These are phyloP conservation scores for Penicillium crustosum DNA, from an alignment of 2,329 filamentous ascomycete species.

Conservation along the genomic window DNA sequence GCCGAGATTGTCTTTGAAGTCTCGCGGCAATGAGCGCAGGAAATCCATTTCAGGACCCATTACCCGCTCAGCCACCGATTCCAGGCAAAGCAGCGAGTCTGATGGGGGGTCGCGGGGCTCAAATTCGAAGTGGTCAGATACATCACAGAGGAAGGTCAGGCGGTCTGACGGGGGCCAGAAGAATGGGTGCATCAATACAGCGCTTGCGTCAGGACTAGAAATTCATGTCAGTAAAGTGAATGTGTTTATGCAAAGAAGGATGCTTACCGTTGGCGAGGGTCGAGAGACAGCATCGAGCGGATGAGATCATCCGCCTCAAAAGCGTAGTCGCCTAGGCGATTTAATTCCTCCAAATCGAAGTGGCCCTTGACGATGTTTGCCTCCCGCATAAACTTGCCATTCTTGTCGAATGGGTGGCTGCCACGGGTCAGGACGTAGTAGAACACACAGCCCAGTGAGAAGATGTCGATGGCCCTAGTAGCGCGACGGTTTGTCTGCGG, in stretches of 20 bases:
- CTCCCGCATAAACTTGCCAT: conserved; percentile 91
- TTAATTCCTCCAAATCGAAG: conserved; percentile 68
- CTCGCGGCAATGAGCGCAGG: conserved; percentile 69
- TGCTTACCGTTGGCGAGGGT: conserved; percentile 56
- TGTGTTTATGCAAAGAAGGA: neutral
- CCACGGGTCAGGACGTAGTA: conserved; percentile 97
- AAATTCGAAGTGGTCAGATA: conserved; percentile 94
- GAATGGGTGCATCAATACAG: conserved; percentile 90
- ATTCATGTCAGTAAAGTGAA: neutral
- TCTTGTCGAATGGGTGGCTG: conserved; percentile 88
- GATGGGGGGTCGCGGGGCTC: conserved; percentile 83
- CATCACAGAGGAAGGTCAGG: conserved; percentile 89
- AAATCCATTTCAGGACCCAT: conserved; percentile 69
- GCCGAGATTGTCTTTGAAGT: conserved; percentile 84
- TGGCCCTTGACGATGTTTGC: conserved; percentile 94
- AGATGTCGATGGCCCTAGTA: conserved; percentile 95
- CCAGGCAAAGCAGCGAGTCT: conserved; percentile 59
- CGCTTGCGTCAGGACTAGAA: conserved; percentile 63
- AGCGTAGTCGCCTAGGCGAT: conserved; percentile 76
- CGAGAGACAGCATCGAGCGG: conserved; percentile 70
- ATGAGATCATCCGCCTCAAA: conserved; percentile 88
- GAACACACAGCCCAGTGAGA: conserved; percentile 95
- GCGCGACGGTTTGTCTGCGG: conserved; percentile 69
- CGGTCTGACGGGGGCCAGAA: conserved; percentile 93
- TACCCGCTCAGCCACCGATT: conserved; percentile 48